A percentile compares a stretch with the other conserved stretches of the same genome.
Evolutionary conservation across 2,329 filamentous ascomycete genomes (phyloP).

Genomic region (Triangularia verruculosa): DNA sequence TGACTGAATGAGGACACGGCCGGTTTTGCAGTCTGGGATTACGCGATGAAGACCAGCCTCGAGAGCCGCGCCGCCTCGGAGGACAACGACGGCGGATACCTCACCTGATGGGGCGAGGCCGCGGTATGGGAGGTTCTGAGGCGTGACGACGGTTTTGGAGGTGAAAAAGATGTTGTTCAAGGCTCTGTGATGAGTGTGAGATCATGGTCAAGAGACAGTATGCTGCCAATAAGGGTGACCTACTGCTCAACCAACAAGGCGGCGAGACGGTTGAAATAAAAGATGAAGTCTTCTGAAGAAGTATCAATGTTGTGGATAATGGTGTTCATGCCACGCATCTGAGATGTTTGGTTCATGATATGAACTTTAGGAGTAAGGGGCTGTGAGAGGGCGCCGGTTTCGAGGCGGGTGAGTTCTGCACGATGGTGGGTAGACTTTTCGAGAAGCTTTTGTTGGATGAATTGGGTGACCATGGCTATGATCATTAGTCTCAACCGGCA

Average conservation of each 20-base stretch:
- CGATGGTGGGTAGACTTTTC: slow-evolving; percentile 84
- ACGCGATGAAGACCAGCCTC: slow-evolving; percentile 86
- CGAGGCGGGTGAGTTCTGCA: slow-evolving; percentile 72
- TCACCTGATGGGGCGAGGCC: slow-evolving; percentile 70
- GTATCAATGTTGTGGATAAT: slow-evolving; percentile 81
- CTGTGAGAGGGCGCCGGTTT: slow-evolving; percentile 66
- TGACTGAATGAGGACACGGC: slow-evolving; percentile 86
- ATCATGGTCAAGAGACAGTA: background rate
- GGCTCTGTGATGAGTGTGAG: background rate
- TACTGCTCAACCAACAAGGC: slow-evolving; percentile 79
- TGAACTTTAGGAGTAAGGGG: slow-evolving; percentile 73
- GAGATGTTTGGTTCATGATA: slow-evolving; percentile 71
- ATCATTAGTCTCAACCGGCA: background rate
- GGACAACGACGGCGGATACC: slow-evolving; percentile 80
- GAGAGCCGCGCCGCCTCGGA: slow-evolving; percentile 84
- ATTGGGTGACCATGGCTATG: slow-evolving; percentile 87
- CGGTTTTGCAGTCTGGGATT: slow-evolving; percentile 88
- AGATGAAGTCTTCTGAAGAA: slow-evolving; percentile 85
- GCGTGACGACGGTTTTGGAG: slow-evolving; percentile 63
- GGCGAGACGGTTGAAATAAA: slow-evolving; percentile 90
- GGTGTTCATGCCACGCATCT: slow-evolving; percentile 85
- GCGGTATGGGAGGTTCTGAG: slow-evolving; percentile 64
- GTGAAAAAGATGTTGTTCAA: slow-evolving; percentile 74
- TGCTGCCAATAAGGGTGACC: background rate
- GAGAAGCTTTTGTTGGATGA: slow-evolving; percentile 81